These are phyloP conservation scores for Volvox africanus DNA, from an alignment of 139 green algal genomes.

Conservation along the genomic window DNA sequence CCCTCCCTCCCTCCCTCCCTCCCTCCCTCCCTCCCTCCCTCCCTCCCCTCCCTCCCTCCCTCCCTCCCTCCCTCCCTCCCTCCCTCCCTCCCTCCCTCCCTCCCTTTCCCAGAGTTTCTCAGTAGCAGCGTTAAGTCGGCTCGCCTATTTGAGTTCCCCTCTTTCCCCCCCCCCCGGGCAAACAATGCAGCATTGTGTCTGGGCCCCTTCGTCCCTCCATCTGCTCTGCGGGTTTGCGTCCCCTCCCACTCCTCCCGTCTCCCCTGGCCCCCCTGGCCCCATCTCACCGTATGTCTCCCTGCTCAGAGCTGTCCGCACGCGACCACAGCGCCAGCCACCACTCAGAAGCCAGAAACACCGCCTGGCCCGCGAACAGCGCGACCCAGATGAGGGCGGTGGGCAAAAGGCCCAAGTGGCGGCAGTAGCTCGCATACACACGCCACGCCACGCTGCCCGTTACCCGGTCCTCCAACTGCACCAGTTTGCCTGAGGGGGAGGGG, in stretches of 20 bases:
- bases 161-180: too few species aligned
- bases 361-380: constrained; percentile 77
- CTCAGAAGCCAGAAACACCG: constrained; percentile 67
- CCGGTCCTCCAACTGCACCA: constrained; percentile 60
- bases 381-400: constrained; percentile 48
- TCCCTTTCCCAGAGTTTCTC: not conserved
- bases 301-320: not conserved
- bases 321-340: constrained; percentile 83
- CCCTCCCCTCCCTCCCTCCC: too few species aligned
- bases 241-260: not conserved
- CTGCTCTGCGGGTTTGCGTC: too few species aligned
- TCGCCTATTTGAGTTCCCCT: too few species aligned
- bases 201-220: too few species aligned
- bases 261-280: constrained; percentile 8
- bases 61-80: not conserved
- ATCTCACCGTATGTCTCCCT: not conserved
- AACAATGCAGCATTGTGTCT: too few species aligned
- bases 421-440: constrained; percentile 76
- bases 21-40: not conserved
- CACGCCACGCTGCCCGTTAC: constrained; percentile 71
- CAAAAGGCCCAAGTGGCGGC: constrained; percentile 43
- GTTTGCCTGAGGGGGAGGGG: constrained; percentile 16
- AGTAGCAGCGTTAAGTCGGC: too few species aligned
- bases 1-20: not conserved
- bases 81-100: not conserved